These are phyloP conservation scores for Cylindrotheca closterium DNA, from an alignment of 108 stramenopile species.

Conservation along the genomic window DNA sequence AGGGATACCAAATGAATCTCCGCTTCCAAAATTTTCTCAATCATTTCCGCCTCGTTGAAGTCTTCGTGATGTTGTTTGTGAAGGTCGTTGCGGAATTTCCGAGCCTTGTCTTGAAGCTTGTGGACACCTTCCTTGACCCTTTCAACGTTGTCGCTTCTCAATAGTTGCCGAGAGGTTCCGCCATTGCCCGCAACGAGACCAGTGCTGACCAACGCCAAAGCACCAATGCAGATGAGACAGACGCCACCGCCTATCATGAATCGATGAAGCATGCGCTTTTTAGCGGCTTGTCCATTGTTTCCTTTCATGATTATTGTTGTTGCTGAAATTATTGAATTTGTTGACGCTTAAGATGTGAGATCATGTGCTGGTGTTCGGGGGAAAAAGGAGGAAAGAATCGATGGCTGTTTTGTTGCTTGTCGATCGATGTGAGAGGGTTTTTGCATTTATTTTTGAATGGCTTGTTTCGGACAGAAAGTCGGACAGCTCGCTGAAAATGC, in stretches of 20 bases:
- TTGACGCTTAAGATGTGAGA: neutral
- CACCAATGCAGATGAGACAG: neutral
- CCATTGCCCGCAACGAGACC: neutral
- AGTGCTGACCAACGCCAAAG: neutral
- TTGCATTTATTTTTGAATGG: neutral
- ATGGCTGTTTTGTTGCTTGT: neutral
- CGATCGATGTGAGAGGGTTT: too few relatives aligned
- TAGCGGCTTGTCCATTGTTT: slow-evolving; percentile 34
- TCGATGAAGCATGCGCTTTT: slow-evolving; percentile 1
- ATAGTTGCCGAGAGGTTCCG: neutral
- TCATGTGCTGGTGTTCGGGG: neutral
- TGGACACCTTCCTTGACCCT: neutral
- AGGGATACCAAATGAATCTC: slow-evolving; percentile 28
- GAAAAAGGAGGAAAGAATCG: neutral
- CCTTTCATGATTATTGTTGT: slow-evolving; percentile 27
- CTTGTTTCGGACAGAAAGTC: neutral
- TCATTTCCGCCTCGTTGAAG: slow-evolving; percentile 2
- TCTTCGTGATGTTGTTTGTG: neutral
- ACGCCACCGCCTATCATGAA: neutral
- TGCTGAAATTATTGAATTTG: neutral
- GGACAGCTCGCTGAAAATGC: neutral
- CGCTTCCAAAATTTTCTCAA: slow-evolving; percentile 26
- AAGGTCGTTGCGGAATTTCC: neutral
- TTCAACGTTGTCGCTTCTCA: neutral
- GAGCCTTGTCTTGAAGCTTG: neutral